Conservation (phyloP, 305 asterid species). For the Fraxinus velutina region DNA sequence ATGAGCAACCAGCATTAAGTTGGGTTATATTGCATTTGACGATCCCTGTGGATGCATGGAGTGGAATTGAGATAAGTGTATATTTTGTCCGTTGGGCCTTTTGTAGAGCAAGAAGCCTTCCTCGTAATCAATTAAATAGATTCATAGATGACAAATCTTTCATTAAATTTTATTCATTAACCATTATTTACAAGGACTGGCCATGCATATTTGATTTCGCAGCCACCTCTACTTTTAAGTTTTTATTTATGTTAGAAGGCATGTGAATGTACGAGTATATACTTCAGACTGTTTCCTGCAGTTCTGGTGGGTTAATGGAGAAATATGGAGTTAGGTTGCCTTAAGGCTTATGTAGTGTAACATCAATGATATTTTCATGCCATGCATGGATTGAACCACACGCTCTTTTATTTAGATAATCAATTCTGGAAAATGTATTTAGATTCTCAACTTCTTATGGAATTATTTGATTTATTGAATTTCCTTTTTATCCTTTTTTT, state of each 20-base stretch:
- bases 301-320: background rate
- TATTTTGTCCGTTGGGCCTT: background rate
- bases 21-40: background rate
- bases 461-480: background rate
- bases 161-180: background rate
- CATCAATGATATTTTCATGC: background rate
- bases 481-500: constrained; percentile 5
- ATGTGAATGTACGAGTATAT: background rate
- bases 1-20: background rate
- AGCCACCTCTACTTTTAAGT: background rate
- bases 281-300: background rate
- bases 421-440: background rate
- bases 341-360: background rate
- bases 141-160: background rate
- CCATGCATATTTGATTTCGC: background rate
- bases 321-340: background rate
- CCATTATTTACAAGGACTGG: background rate
- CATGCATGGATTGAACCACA: background rate
- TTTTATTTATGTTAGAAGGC: background rate
- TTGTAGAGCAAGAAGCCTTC: background rate
- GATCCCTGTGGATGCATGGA: background rate
- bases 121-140: background rate
- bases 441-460: background rate
- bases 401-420: background rate
- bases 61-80: background rate